These are phyloP conservation scores for Roridomyces roridus DNA, from an alignment of 768 basidiomycete genomes.

Conservation along the genomic window DNA sequence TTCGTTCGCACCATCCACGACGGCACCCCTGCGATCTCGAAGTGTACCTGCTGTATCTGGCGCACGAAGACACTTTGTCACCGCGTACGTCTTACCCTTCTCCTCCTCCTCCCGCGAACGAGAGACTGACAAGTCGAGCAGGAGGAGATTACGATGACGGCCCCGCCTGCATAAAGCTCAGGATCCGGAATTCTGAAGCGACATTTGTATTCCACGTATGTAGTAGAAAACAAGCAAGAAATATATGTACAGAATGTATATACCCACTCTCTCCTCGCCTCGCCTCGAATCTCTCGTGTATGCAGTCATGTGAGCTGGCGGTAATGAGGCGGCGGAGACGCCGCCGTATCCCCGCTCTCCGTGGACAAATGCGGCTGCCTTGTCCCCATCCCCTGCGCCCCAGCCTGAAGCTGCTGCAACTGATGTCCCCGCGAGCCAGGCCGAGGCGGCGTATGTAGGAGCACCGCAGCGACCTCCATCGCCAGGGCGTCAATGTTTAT, in stretches of 20 bases:
- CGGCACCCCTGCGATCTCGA: neutral
- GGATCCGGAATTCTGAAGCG: no score
- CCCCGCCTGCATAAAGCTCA: neutral
- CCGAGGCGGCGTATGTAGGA: conserved; percentile 29
- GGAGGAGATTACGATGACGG: conserved; percentile 7
- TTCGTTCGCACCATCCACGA: neutral
- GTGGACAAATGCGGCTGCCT: neutral
- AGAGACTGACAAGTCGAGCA: neutral
- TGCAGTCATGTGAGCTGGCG: no score
- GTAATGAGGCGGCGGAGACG: conserved; percentile 12
- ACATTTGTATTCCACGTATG: no score
- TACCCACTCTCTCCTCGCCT: neutral
- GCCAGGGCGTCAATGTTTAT: conserved; percentile 34
- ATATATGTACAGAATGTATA: neutral
- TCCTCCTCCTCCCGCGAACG: neutral
- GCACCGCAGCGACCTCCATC: conserved; percentile 34
- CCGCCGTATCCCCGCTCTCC: neutral
- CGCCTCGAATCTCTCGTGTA: no score
- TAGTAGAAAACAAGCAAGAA: neutral
- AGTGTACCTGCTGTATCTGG: neutral
- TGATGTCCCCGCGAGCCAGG: neutral
- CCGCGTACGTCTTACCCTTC: neutral
- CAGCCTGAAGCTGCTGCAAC: conserved; percentile 8
- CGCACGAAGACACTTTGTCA: conserved; percentile 2
- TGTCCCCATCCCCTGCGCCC: neutral